Evolutionary conservation across 805 yeast genomes (phyloP), one percentile per base, ranked within the genome.

Genomic region (Pachysolen tannophilus): DNA sequence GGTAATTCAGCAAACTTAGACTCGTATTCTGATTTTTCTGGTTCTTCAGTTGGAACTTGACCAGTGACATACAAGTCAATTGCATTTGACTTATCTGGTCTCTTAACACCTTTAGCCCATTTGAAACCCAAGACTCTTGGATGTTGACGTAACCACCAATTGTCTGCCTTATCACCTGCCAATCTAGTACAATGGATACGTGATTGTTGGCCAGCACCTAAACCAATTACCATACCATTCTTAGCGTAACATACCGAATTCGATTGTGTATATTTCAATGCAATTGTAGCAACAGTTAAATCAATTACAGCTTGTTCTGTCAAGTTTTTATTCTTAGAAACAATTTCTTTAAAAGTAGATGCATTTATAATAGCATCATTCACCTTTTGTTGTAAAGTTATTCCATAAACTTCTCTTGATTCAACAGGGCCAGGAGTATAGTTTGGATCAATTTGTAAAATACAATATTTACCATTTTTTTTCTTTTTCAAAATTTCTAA

Each of bases 121-220:
- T 90, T 75, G 76, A 92, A 82, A 17, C 67, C 92, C 41, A 92
- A 67, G 7, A 92, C 97, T 58, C 69, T 77, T 48, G 97, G 97
- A 65, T 92, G 98, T 64, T 92, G 97, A 72, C 99, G 82, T 56
- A 92, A 75, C 98, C 98, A 92, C 97, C 97, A 92, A 75, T 88
- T 88, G 63, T 92, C 97, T 47, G 97, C 96, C 72, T 92, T 92
- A 56, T 92, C 98, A 60, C 98, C 98, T 34, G 98, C 99, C 50
- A 92, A 75, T 69, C 99, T 82, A 33, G 98, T 92, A 69, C 99
- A 92, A 70, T 92, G 99, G 55, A 92, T 92, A 68, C 99, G 80
- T 38, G 97, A 87, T 69, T 92, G 99, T 72, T 92, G 99, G 47
- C 99, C 99, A 41, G 99, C 99, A 55, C 99, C 99, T 51, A 92